Evolutionary conservation across 495 filamentous ascomycete genomes (phyloP).

Genomic region (Tricharina praecox): DNA sequence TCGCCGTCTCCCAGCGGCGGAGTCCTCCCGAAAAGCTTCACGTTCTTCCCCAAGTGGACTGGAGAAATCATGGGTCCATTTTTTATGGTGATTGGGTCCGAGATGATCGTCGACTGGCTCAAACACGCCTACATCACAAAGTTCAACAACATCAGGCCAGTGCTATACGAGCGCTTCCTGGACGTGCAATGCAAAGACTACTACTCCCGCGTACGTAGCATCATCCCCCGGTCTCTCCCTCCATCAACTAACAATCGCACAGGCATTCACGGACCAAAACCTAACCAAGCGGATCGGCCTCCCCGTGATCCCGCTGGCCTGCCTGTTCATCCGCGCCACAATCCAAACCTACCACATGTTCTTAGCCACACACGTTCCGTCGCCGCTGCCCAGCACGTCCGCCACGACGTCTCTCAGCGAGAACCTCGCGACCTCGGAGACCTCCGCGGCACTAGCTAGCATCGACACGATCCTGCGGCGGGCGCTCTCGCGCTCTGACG

Average conservation of each 20-base stretch:
- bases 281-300: constrained; percentile 79
- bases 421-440: constrained; percentile 44
- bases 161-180: constrained; percentile 70
- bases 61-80: constrained; percentile 85
- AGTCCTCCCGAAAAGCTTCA: constrained; percentile 72
- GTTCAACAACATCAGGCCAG: constrained; percentile 90
- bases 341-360: constrained; percentile 99
- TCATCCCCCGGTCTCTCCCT: constrained; percentile 1
- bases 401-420: constrained; percentile 47
- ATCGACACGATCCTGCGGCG: constrained; percentile 59
- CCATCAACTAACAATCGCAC: background rate
- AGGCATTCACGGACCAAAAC: constrained; percentile 80
- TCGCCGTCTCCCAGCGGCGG: constrained; percentile 35
- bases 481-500: constrained; percentile 42
- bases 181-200: constrained; percentile 95
- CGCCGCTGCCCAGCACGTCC: constrained; percentile 47
- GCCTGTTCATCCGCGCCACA: constrained; percentile 85
- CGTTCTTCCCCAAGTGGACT: constrained; percentile 69
- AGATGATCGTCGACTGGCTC: constrained; percentile 94
- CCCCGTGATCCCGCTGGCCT: constrained; percentile 79
- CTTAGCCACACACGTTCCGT: constrained; percentile 63
- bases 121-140: constrained; percentile 97
- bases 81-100: constrained; percentile 76
- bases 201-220: constrained; percentile 58
- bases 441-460: constrained; percentile 53